These are phyloP conservation scores for Excoecaria agallocha DNA, from an alignment of 345 rosid genomes.

Conservation along the genomic window DNA sequence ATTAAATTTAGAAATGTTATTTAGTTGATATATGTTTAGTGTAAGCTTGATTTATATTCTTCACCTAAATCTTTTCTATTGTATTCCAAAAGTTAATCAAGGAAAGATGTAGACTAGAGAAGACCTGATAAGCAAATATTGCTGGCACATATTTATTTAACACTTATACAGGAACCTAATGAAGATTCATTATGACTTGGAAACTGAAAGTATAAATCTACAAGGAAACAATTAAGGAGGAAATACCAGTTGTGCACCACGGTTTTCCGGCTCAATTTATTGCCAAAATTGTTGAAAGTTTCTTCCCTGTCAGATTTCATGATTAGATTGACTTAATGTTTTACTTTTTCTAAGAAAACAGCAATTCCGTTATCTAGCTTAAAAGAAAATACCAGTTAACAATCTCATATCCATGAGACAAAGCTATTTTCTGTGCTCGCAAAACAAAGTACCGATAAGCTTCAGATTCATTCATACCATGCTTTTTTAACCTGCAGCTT, in stretches of 20 bases:
- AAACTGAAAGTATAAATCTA: background rate
- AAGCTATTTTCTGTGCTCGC: constrained; percentile 54
- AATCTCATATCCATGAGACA: constrained; percentile 59
- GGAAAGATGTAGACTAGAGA: background rate
- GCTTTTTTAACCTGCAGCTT: constrained; percentile 45
- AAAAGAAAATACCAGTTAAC: constrained; percentile 56
- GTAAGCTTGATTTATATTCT: background rate
- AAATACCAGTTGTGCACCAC: constrained; percentile 74
- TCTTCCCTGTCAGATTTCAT: constrained; percentile 60
- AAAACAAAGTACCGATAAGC: constrained; percentile 71
- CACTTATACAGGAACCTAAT: background rate
- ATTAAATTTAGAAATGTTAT: background rate
- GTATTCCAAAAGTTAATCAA: background rate
- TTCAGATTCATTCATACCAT: constrained; percentile 42
- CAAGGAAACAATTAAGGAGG: background rate
- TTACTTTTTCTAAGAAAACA: background rate
- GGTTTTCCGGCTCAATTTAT: constrained; percentile 53
- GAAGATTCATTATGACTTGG: background rate
- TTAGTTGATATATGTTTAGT: background rate
- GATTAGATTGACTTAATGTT: constrained; percentile 12
- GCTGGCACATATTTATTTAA: background rate
- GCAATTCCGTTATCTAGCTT: background rate
- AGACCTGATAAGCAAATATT: background rate
- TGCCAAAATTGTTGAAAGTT: constrained; percentile 68
- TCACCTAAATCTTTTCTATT: background rate